Evolutionary conservation across 352 stramenopile genomes (phyloP), one percentile per base, ranked within the genome.

Genomic region (Thraustochytrium striatum): DNA sequence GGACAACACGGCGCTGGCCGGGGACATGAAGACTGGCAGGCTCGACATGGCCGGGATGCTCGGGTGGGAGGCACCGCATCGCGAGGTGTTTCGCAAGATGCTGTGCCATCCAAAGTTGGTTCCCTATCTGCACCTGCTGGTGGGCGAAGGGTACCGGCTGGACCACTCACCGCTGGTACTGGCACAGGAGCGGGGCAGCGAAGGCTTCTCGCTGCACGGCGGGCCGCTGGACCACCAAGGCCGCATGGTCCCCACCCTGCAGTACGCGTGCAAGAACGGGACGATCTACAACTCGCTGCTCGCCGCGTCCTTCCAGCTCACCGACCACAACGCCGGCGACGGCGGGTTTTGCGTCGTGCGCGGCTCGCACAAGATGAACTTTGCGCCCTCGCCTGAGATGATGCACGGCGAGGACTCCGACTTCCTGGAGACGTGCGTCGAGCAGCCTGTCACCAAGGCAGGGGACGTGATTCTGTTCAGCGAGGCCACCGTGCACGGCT

Each of bases 191-290:
- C 75, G 84, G n/a, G 88, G 87, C 30, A 86, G 83, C 28, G 89
- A 93, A 82, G 89, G 89, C 39, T 93, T 93, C 81, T 82, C 86
- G 62, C 72, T 93, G 1, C 88, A 93, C 65, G 89, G 88, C n/a
- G 88, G 88, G 0, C 91, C 89, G 8, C 84, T 91, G 36, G 86
- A 89, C 62, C 9, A 28, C 3, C 36, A 2, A 3, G 72, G 72
- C 13, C 47, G 47, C 50, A 72, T 81, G n/a, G 68, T 73, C 8
- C 79, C 79, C 1, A 41, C 79, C 47, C 73, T 83, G 53, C 75
- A 82, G 73, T 83, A 83, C 61, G 52, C 57, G 21, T 82, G 62
- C 50, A 50, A 69, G 47, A 82, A 79, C 39, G 80, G 80, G 16
- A 3, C 70, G 47, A 75, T 82, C n/a, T 83, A 58, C 50, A 83